phyloP scores from a whole-genome alignment of 176 grass and related monocot species.

The Olyra latifolia region DNA sequence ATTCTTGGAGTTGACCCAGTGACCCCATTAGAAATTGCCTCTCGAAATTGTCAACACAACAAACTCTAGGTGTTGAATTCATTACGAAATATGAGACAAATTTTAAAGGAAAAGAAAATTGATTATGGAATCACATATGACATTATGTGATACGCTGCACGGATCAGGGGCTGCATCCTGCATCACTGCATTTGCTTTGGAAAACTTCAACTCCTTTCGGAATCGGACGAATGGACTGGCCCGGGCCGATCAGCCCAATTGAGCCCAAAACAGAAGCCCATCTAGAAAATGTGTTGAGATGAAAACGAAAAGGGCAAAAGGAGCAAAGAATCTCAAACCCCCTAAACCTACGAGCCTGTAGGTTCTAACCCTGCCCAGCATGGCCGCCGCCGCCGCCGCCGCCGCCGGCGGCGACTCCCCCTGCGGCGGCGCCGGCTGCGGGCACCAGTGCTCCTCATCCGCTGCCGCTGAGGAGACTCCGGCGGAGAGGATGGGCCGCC shows the following conservation, averaged over 20 bases:
- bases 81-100: not conserved
- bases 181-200: too few species aligned
- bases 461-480: not conserved
- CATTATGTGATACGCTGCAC: too few species aligned
- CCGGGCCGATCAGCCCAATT: not conserved
- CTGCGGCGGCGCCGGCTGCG: conserved; percentile 45
- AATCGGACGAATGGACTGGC: too few species aligned
- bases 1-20: not conserved
- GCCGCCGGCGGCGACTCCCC: conserved; percentile 22
- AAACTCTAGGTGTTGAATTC: not conserved
- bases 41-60: not conserved
- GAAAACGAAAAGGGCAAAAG: not conserved
- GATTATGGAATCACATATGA: too few species aligned
- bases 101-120: too few species aligned
- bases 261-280: not conserved
- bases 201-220: too few species aligned
- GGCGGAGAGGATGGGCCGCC: conserved; percentile 22
- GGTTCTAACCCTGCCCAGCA: not conserved
- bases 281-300: not conserved
- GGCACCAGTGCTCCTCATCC: conserved; percentile 42
- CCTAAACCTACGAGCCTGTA: conserved; percentile 20
- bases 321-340: not conserved
- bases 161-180: too few species aligned
- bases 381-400: conserved; percentile 41
- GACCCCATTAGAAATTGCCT: not conserved